phyloP scores from a whole-genome alignment of 1,284 basidiomycete species.

The Ganoderma meredithae region DNA sequence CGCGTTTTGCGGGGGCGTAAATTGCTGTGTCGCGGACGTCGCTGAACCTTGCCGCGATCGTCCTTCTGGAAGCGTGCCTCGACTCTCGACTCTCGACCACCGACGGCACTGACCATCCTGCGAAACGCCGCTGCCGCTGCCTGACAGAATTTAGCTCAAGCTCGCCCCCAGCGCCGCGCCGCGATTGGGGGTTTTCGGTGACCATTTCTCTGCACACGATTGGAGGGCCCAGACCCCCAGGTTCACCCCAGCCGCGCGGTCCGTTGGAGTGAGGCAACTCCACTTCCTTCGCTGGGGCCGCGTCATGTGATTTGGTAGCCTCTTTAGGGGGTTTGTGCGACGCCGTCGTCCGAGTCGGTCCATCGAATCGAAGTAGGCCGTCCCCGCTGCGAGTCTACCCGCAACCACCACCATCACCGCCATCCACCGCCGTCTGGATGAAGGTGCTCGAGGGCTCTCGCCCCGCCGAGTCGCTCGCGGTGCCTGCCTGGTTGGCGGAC shows the following conservation, averaged over 20 bases:
- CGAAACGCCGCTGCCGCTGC: too few relatives aligned
- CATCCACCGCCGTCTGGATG: background rate
- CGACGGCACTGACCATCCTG: too few relatives aligned
- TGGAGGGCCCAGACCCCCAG: background rate
- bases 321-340: background rate
- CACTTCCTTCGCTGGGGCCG: background rate
- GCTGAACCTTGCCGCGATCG: background rate
- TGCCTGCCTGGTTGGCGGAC: background rate
- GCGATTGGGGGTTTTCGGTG: too few relatives aligned
- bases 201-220: background rate
- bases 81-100: too few relatives aligned
- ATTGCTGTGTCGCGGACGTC: background rate
- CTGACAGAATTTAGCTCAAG: background rate
- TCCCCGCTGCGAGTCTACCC: background rate
- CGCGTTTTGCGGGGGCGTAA: conserved; percentile 1
- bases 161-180: background rate
- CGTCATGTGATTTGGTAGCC: background rate
- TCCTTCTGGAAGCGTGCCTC: too few relatives aligned
- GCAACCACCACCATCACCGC: background rate
- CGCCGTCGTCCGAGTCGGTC: background rate
- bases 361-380: too few relatives aligned
- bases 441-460: background rate
- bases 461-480: background rate
- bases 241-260: too few relatives aligned
- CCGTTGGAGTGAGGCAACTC: background rate